Evolutionary conservation across 148 eudicot species (phyloP), one percentile per base, ranked within the genome.

Genomic region (Rhododendron simsii): DNA sequence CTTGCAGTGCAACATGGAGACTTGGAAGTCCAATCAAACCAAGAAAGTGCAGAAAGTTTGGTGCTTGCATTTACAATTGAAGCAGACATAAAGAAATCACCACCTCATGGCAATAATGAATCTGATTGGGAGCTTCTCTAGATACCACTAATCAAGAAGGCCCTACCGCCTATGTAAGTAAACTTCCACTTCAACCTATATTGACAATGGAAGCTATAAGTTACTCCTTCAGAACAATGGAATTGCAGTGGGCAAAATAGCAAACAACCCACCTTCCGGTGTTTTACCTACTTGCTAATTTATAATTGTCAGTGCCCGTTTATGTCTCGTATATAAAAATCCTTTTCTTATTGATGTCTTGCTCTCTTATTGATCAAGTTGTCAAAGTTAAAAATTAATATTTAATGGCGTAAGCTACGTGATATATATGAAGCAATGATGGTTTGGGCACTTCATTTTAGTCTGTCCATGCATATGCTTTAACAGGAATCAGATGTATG

Each of bases 91-190:
- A 50, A 80, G 21, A 44, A 44, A 15, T 59, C 74, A 11, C 80
- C 85, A 50, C 15, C 84, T 81, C 69, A 41, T 44, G 87, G 67
- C 41, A 50, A 47, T 18, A 63, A 83, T 53, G 92, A 91, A 41
- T 89, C 90, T 13, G 92, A 91, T 37, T 91, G 92, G 92, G 92
- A 91, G 86, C 91, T 91, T 82, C 91, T 91, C 80, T 91, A 90
- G 84, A 11, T 81, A 30, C 79, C 55, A 78, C 30, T 14, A 50
- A 35, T 84, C 3, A 30, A 44, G 48, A 57, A 47, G 41, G 84
- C 84, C 39, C 47, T 30, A 30, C 33, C 18, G 15, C 18, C 51
- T 84, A 16, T 65, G 83, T 84, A 87, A 84, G 80, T 78, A 84
- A 11, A 13, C 44, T 26, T 51, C 67, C 33, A 10, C 50, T 39